Evolutionary conservation across 2,329 filamentous ascomycete species (phyloP), one percentile per base, ranked within the genome.

Genomic region (Orbilia ellipsospora): DNA sequence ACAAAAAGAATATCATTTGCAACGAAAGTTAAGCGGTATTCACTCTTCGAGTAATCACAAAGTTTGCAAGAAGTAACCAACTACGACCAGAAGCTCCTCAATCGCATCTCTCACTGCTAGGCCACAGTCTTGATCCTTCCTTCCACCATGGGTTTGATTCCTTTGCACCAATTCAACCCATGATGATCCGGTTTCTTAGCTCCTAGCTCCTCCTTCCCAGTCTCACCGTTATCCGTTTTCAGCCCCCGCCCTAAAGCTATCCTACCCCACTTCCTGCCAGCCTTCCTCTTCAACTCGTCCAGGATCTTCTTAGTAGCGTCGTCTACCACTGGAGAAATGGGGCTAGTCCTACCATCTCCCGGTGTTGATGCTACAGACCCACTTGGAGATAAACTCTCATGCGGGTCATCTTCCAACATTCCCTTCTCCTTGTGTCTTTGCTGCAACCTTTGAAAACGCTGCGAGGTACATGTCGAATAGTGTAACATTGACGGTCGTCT

Each of bases 101-200:
- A 36, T 36, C 31, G 31, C 10, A 36, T 55, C 52, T 6, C 18
- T 48, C 18, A 42, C 15, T 68, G 40, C 52, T 68, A 20, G 23
- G 70, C 79, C 1, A 86, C 80, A 81, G 86, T 86, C 36, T 81
- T 81, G 50, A 96, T 96, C 56, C 93, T 87, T 0, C 92, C 92
- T 81, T 96, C 93, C 7, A 94, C 76, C 68, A 87, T 86, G 0
- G 93, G 93, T 66, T 90, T 88, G 81, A 96, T 94, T 1, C 92
- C 90, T 76, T 87, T 88, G 7, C 92, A 94, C 92, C 93, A 96
- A 77, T 90, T 86, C 36, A 90, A 88, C 60, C 89, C 86, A 52
- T 85, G 84, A 44, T 61, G 51, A n/a, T 56, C 63, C 4, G 28
- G 16, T 60, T 56, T 48, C 44, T 51, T 62, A 4, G 60, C 50